Percentiles rank a stretch among this genome's conserved stretches.
These are phyloP conservation scores for Syzygium grande DNA, from an alignment of 345 rosid species.

Conservation along the genomic window DNA sequence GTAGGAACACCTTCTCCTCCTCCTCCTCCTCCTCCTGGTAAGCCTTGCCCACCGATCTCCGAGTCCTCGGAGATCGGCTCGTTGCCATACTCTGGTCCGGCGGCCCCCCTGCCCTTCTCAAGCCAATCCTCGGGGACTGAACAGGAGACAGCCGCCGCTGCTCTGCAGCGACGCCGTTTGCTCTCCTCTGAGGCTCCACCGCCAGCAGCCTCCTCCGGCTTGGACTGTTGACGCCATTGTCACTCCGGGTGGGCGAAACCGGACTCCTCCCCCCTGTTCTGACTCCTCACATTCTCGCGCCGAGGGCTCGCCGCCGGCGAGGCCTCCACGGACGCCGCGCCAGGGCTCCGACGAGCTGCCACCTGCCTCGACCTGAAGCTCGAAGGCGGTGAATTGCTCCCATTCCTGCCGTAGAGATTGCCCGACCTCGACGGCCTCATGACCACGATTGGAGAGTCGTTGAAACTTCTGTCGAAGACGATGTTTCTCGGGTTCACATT, in stretches of 20 bases:
- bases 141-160: constrained; percentile 43
- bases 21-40: neutral
- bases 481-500: constrained; percentile 24
- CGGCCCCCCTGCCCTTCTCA: constrained; percentile 12
- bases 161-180: constrained; percentile 16
- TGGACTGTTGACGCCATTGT: constrained; percentile 40
- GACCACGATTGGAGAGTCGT: constrained; percentile 44
- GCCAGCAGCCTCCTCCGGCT: constrained; percentile 29
- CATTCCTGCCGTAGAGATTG: constrained; percentile 14
- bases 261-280: constrained; percentile 31
- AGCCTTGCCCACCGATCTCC: constrained; percentile 12
- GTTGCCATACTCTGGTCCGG: constrained; percentile 15
- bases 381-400: constrained; percentile 24
- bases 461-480: constrained; percentile 24
- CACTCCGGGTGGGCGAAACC: constrained; percentile 32
- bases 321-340: constrained; percentile 7
- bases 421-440: constrained; percentile 34
- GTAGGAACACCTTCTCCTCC: constrained; percentile 1
- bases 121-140: constrained; percentile 30
- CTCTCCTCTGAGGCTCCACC: constrained; percentile 33
- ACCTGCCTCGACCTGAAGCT: constrained; percentile 26
- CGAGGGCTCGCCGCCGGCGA: constrained; percentile 30
- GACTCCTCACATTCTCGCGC: constrained; percentile 29
- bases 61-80: constrained; percentile 23
- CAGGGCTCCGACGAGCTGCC: constrained; percentile 3